These are phyloP conservation scores for Fonsecaea erecta DNA, from an alignment of 2,329 filamentous ascomycete genomes.

Conservation along the genomic window DNA sequence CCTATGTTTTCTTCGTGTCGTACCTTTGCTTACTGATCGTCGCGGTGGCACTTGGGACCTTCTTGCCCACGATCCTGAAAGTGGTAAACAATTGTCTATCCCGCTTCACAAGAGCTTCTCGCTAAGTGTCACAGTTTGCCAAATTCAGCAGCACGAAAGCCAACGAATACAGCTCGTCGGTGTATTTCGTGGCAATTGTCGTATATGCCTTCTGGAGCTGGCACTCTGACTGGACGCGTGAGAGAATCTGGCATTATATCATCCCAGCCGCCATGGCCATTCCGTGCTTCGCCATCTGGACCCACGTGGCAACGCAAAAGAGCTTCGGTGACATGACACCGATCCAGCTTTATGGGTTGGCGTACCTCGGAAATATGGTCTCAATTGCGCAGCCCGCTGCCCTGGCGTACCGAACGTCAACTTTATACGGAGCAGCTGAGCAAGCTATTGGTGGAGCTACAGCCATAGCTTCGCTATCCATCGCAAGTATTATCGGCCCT, in stretches of 20 bases:
- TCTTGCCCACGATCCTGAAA: conserved; percentile 36
- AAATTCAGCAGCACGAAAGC: conserved; percentile 32
- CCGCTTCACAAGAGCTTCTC: background rate
- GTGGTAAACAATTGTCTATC: conserved; percentile 14
- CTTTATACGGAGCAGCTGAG: conserved; percentile 37
- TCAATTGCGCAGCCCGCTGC: conserved; percentile 33
- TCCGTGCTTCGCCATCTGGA: conserved; percentile 38
- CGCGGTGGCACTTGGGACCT: conserved; percentile 36
- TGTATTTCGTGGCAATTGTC: conserved; percentile 35
- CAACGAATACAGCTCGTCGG: conserved; percentile 36
- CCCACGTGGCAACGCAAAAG: conserved; percentile 34
- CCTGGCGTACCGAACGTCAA: conserved; percentile 28
- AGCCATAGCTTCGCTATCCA: conserved; percentile 35
- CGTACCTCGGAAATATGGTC: conserved; percentile 36
- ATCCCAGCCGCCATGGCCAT: conserved; percentile 32
- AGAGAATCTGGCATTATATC: conserved; percentile 39
- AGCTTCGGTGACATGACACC: conserved; percentile 30
- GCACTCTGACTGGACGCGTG: conserved; percentile 38
- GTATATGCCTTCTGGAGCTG: conserved; percentile 32
- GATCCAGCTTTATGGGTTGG: conserved; percentile 35
- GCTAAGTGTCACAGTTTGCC: conserved; percentile 28
- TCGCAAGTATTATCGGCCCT: conserved; percentile 36
- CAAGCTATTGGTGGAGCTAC: conserved; percentile 38
- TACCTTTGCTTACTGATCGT: conserved; percentile 36
- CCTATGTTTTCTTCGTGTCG: conserved; percentile 36